phyloP scores from a whole-genome alignment of 768 basidiomycete species.

The Suillus tomentosus region DNA sequence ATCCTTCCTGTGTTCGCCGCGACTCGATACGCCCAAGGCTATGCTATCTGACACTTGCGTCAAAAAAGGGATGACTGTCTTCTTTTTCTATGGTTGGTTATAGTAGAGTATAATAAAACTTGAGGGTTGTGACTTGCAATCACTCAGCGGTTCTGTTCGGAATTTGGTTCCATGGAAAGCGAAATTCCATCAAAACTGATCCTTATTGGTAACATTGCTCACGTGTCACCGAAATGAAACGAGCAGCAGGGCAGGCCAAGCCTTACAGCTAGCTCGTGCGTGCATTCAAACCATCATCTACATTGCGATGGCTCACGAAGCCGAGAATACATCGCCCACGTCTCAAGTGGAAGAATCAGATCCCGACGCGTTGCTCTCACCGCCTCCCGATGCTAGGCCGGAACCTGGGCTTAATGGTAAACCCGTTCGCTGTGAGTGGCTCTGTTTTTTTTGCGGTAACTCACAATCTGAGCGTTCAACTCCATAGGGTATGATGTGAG shows the following conservation, averaged over 20 bases:
- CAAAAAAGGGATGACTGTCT: background rate
- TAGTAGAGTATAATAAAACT: background rate
- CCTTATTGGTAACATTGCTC: background rate
- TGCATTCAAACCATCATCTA: background rate
- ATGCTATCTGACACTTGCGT: background rate
- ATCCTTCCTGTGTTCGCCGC: background rate
- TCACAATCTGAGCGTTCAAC: conserved; percentile 10
- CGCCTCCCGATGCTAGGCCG: conserved; percentile 59
- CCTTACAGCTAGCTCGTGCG: background rate
- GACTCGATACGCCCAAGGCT: background rate
- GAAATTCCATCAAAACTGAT: background rate
- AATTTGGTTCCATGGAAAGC: background rate
- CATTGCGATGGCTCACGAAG: conserved; percentile 9
- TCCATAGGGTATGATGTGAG: conserved; percentile 81
- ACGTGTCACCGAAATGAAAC: background rate
- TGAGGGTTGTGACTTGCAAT: background rate
- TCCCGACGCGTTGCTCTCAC: conserved; percentile 37
- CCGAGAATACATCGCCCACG: conserved; percentile 27
- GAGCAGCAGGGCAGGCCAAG: background rate
- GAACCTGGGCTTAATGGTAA: conserved; percentile 70
- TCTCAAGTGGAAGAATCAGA: conserved; percentile 69
- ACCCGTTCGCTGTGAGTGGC: conserved; percentile 77
- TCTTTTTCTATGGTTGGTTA: background rate
- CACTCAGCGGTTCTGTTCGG: no score
- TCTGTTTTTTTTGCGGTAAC: conserved; percentile 2